Evolutionary conservation across 2,329 filamentous ascomycete genomes (phyloP), one percentile per base, ranked within the genome.

Genomic region (Penicillium occitanis): DNA sequence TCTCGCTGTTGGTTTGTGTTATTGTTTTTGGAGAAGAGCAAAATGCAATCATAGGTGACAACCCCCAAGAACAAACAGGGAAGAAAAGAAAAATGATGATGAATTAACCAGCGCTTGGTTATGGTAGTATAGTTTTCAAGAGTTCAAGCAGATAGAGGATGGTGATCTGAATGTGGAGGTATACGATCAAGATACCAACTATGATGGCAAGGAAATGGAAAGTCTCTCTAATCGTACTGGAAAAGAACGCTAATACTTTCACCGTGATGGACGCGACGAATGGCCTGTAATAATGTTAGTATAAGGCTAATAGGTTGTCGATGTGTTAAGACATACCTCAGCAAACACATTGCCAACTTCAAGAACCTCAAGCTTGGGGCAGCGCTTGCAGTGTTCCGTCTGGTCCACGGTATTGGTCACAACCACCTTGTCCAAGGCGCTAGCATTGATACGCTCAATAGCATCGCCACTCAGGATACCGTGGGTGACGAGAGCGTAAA

Each of bases 201-300:
- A 48, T 30, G 14, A 62, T 30, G 30, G 13, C 7, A 22, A 57
- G 28, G 25, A 17, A 42, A 51, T 48, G 10, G 40, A 25, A 19
- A 58, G 33, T 35, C 33, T 35, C 30, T 44, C 46, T 77, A 93
- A 76, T 92, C 90, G 79, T 92, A 90, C 76, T 93, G 90, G 80
- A 99, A 99, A 61, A 99, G 85, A 68, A 95, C 92, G 77, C 93
- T 97, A 80, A 99, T 97, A 74, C 92, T 97, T 82, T 99, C 95
- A 73, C 95, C 95, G 78, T 98, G 93, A 80, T 99, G 95, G 67
- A 98, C 94, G 69, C 95, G 88, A 69, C 95, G 91, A 72, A 98
- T 97, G 61, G 95, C 88, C 87, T 88, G 66, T 10, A 17, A 71
- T 13, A 19, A 50, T 55, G 66, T 77, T 69, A 77, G 74, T 66